Evolutionary conservation across 768 basidiomycete species (phyloP), one percentile per base, ranked within the genome.

Genomic region (Cyclocybe cylindracea): DNA sequence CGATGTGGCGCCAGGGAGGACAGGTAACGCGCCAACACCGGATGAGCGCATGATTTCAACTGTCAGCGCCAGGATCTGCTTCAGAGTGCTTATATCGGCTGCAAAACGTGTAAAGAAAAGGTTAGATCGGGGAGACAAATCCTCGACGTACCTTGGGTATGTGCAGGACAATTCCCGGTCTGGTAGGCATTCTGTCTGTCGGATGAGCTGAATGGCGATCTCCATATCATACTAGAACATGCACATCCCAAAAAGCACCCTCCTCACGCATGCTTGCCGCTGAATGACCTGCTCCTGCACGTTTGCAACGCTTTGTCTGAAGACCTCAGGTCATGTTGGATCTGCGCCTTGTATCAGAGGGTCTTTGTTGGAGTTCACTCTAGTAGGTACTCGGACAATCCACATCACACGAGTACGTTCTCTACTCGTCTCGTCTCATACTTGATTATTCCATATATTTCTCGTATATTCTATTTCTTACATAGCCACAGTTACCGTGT

Each of bases 21-120:
- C 56, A 1, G 87, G 86, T 41, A 86, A 74, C 2, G 83, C 85
- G 2, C 86, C 87, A 13, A 88, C 77, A n/a, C 87, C 87, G 0
- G 80, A 78, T 46, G 80, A 74, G 1, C 78, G 74, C 54, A 88
- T 68, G 32, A 77, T 54, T 8, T 84, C 78, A 4, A 72, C 66
- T 9, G 86, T 70, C 1, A 67, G 46, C 10, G 74, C 68, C 1
- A 86, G 55, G 11, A 74, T 70, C 56, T 83, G 78, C 46, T 79
- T 79, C n/a, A 87, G 74, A 0, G 76, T 65, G 0, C 63, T 63
- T 44, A 86, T 64, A 54, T 83, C 73, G 19, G 74, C 85, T 83
- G 55, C 1, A 36, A 18, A 36, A 10, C 2, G 11, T 54, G 7
- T 19, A 24, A 48, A 32, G 57, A 36, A 46, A 36, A 24, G n/a